These are phyloP conservation scores for Dunaliella primolecta DNA, from an alignment of 139 green algal genomes.

Conservation along the genomic window DNA sequence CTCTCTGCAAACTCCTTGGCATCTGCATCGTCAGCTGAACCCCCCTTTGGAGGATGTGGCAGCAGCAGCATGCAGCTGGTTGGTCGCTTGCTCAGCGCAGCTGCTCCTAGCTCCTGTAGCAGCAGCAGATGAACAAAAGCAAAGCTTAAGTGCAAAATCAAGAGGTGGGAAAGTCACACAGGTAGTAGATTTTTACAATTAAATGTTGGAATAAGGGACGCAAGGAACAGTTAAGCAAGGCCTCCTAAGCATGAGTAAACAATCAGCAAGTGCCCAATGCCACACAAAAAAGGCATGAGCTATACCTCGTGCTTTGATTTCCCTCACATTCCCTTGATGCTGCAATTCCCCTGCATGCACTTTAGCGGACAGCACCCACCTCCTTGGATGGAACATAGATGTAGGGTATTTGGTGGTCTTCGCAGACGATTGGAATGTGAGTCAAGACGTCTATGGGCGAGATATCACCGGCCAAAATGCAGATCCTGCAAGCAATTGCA, in stretches of 20 bases:
- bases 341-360: too few relatives aligned
- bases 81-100: conserved; percentile 93
- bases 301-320: too few relatives aligned
- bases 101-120: conserved; percentile 83
- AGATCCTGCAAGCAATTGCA: conserved; percentile 66
- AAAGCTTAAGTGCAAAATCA: background rate
- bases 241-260: too few relatives aligned
- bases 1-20: conserved; percentile 66
- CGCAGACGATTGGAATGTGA: conserved; percentile 94
- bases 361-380: conserved; percentile 51
- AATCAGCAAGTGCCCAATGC: too few relatives aligned
- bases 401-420: conserved; percentile 93
- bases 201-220: too few relatives aligned
- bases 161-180: too few relatives aligned
- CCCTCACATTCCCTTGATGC: too few relatives aligned
- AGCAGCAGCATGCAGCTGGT: conserved; percentile 97
- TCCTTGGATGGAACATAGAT: conserved; percentile 95
- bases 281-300: too few relatives aligned
- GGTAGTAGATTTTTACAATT: too few relatives aligned
- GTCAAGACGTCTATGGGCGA: conserved; percentile 97
- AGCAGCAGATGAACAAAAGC: background rate
- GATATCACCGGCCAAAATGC: conserved; percentile 95
- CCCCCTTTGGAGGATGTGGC: conserved; percentile 67
- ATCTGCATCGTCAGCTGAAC: conserved; percentile 49
- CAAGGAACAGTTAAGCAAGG: too few relatives aligned